Base-by-base conservation (phyloP, 768 basidiomycete genomes). In the Boletus subparvulus region DNA sequence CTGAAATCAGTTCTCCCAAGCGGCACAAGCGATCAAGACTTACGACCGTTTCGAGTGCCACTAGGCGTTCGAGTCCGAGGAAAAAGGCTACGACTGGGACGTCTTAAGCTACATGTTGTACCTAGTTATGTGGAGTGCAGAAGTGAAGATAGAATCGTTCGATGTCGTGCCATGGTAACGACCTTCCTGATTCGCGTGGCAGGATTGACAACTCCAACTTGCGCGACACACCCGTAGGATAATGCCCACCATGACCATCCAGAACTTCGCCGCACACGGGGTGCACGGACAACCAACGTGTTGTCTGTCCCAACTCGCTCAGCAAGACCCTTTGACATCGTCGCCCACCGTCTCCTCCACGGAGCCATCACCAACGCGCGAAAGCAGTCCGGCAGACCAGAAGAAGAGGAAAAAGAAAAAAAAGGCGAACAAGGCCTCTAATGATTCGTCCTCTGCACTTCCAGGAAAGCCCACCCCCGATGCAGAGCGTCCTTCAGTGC, bases 351-450 rank as follows among this genome's bases (percentile, higher is more conserved):
- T n/a, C 4, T 50, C 59, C 1, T 30, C 50, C 24, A 57, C 64
- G 24, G 69, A 67, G 13, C 46, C 54, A 2, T 70, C 74, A 13
- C 65, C 71, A 2, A 52, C 55, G 8, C 48, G 39, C 55, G 59
- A 57, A 42, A n/a, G 50, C 21, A 26, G 10, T 4, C 39, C 32
- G 8, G 47, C 58, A 2, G 69, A 66, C n/a, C 50, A 84, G 70
- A 89, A 88, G 74, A 89, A 88, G 74, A 87, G 86, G 73, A 85
- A 84, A 66, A 82, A 83, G 69, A 85, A 81, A 70, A 87, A 84
- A 69, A 69, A 76, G 4, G 73, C 83, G 52, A 70, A 69, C 26
- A 81, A 81, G 61, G 76, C 80, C 37, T 11, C 54, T 10, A 64
- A 67, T 33, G 67, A 69, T 4, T 0, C 30, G n/a, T 39, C 57